Evolutionary conservation across 139 green algal species (phyloP), one percentile per base, ranked within the genome.

Genomic region (Chlamydomonas sp.): DNA sequence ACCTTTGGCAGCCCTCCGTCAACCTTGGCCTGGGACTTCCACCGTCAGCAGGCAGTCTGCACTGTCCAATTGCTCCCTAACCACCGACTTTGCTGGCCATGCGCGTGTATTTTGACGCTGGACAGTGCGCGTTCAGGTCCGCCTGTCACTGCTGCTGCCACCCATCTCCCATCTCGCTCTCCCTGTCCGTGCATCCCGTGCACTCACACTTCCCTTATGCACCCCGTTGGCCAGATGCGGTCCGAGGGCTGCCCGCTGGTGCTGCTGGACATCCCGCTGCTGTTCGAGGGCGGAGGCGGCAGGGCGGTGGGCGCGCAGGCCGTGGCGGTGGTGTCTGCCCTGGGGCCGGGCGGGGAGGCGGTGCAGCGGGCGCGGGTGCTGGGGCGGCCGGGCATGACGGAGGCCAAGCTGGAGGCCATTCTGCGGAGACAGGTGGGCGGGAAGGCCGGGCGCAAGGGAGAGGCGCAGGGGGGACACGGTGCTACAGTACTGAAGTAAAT

Each of bases 231-330:
- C 31, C 87, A 94, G 83, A 71, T 83, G 20, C 63, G 68, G 0
- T 49, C 79, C 0, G 80, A 73, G 0, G 90, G 86, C 3, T 73
- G 78, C 3, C 63, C 61, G 10, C 81, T 98, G 59, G 90, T 97
- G 3, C 91, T 97, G 58, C 91, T 98, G 59, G 96, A 99, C 82
- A 96, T 99, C 7, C 96, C 96, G 16, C 89, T 99, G 88, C 92
- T 99, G 67, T 99, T 91, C 73, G 96, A 99, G 89, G 97, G 91
- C 1, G 78, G 89, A 61, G 82, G 82, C 2, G 60, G 61, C 10
- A 59, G 10, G 58, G 82, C 97, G 71, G 62, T 77, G 0, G 61
- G 82, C 8, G 85, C 94, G 5, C 96, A 98, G 79, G 90, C 90
- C 0, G 93, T 98, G 73, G 90, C 88, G 5, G 95, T 99, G 3